Conservation (phyloP, 331 rosid species). For the Phaseolus coccineus region DNA sequence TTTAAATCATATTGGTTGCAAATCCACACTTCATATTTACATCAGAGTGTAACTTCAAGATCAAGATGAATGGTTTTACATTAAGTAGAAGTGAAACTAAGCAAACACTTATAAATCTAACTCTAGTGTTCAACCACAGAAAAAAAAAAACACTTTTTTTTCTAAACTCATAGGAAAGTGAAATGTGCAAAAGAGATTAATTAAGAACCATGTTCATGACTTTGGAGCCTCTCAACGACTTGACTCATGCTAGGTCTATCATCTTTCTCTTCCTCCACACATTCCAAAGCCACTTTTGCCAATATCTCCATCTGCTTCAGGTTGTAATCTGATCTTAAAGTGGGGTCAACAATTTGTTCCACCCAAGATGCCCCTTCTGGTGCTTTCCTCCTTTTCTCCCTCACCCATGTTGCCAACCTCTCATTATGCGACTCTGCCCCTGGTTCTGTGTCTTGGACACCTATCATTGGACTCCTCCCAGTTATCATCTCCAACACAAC, state of each 20-base stretch:
- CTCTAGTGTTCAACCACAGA: background rate
- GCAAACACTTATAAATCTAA: background rate
- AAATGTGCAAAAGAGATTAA: background rate
- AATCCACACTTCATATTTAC: background rate
- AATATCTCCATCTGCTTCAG: background rate
- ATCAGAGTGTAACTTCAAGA: background rate
- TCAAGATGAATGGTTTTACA: background rate
- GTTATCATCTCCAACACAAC: conserved; percentile 42
- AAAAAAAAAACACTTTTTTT: background rate
- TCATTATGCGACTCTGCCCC: background rate
- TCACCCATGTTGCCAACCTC: conserved; percentile 40
- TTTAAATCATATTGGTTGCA: background rate
- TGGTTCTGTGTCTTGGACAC: background rate
- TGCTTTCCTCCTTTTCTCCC: conserved; percentile 23
- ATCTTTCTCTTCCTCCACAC: conserved; percentile 27
- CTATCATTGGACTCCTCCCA: conserved; percentile 15
- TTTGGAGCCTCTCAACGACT: conserved; percentile 24
- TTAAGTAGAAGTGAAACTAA: background rate
- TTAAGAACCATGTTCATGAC: background rate
- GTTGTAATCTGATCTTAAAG: conserved; percentile 4
- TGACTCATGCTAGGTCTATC: conserved; percentile 37
- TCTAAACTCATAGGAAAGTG: background rate
- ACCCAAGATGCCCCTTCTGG: conserved; percentile 24
- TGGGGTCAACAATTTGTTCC: conserved; percentile 40
- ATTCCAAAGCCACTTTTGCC: conserved; percentile 31